Base-by-base conservation (phyloP, 2,329 filamentous ascomycete genomes). In the Mollisiaceae sp. region DNA sequence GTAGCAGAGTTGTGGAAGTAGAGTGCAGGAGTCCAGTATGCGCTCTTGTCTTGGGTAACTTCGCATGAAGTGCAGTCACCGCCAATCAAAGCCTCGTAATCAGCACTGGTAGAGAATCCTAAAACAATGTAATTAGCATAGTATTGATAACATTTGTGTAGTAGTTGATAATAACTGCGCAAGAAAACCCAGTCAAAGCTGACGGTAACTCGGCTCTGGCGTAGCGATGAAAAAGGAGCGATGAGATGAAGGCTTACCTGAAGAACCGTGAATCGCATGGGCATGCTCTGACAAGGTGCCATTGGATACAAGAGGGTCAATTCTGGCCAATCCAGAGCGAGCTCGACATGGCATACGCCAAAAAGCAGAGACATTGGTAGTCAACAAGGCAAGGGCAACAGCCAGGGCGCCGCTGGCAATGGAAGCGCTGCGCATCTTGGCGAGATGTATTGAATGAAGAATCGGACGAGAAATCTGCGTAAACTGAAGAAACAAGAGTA, bases 301-400 rank as follows among this genome's bases (percentile, higher is more conserved):
- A 2, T 84, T 85, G 65, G 86, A 83, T 63, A 95, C 83, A 63
- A 97, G 82, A 20, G 93, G 93, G 75, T 97, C 93, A 47, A 97
- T 82, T 64, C 92, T 86, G 59, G 87, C 90, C 64, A 92, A 77
- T 68, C 88, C 91, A 70, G 88, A 82, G 56, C 85, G 84, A 63
- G 88, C 89, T 71, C 86, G 90, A 78, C 93, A 97, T 73, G 92
- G 90, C 85, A 97, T 91, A 76, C 93, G 92, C 92, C 92, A 97
- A 79, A 97, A 97, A 66, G 91, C 93, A 71, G 84, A 75, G 56
- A 82, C 83, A 3, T 24, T 38, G 14, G 8, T 35, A 45, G 35
- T 59, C 35, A 20, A 56, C 45, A 36, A 66, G 55, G 22, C 24
- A 8, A 5, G 57, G 15, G 15, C 67, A n/a, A 35, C 59, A 24